Evolutionary conservation across 2,329 filamentous ascomycete genomes (phyloP).

Genomic region (Pochonia chlamydosporia): DNA sequence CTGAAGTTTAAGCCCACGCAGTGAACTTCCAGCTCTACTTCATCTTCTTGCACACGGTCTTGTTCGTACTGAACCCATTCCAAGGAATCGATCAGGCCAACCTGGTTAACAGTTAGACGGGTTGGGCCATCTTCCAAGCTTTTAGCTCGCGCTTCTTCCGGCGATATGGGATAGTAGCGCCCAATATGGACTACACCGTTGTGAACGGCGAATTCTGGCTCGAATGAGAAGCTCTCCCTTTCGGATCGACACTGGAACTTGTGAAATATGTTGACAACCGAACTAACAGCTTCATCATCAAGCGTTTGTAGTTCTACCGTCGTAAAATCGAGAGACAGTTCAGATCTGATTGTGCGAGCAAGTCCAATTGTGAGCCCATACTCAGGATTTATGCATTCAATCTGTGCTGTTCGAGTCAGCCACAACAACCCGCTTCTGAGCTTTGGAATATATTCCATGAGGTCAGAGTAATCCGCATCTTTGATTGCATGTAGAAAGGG

Average conservation of each 20-base stretch:
- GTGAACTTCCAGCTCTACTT: constrained; percentile 5
- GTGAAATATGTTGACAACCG: background rate
- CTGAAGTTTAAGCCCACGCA: constrained; percentile 3
- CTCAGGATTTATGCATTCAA: constrained; percentile 5
- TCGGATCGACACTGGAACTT: background rate
- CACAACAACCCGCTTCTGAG: constrained; percentile 6
- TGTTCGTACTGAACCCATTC: background rate
- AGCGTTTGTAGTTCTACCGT: constrained; percentile 7
- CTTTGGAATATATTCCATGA: constrained; percentile 15
- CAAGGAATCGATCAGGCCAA: background rate
- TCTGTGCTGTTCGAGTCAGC: constrained; percentile 7
- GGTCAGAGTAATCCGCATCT: constrained; percentile 7
- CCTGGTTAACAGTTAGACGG: background rate
- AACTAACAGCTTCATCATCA: background rate
- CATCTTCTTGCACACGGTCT: background rate
- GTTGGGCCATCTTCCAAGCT: no score
- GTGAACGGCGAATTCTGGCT: no score
- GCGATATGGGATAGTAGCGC: no score
- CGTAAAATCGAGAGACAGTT: constrained; percentile 7
- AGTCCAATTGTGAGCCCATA: constrained; percentile 6
- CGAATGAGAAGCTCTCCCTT: no score
- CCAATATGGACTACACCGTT: no score
- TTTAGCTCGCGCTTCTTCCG: no score
- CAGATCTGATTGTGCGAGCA: constrained; percentile 6
- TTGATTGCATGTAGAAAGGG: constrained; percentile 11